Percentiles rank a stretch among this genome's conserved stretches.
These are phyloP conservation scores for Candida tallmaniae DNA, from an alignment of 805 yeast species.

Conservation along the genomic window DNA sequence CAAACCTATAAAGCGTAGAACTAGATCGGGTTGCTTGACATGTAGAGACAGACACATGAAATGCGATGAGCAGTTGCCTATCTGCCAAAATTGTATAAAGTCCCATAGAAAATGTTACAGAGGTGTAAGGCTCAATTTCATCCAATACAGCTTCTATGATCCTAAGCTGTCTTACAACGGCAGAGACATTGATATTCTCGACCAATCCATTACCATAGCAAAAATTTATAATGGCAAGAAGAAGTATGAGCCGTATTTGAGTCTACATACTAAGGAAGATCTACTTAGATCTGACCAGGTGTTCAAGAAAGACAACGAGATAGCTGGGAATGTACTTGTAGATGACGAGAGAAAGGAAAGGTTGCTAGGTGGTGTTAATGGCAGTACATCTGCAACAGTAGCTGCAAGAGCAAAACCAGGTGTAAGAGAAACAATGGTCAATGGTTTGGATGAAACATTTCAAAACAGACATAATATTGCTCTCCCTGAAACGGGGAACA, in stretches of 20 bases:
- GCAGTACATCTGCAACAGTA: conserved; percentile 5
- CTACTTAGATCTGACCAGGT: conserved; percentile 28
- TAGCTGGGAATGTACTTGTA: conserved; percentile 6
- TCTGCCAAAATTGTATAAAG: conserved; percentile 52
- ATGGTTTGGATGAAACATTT: neutral
- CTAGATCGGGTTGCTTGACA: conserved; percentile 52
- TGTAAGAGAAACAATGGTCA: conserved; percentile 3
- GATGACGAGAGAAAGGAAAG: conserved; percentile 6
- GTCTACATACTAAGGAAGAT: conserved; percentile 27
- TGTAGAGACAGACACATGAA: conserved; percentile 65
- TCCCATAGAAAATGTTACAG: conserved; percentile 45
- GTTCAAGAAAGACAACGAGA: conserved; percentile 12
- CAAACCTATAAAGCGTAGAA: conserved; percentile 25
- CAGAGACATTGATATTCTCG: conserved; percentile 23
- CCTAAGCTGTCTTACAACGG: conserved; percentile 17
- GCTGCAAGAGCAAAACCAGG: conserved; percentile 6
- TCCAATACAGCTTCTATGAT: conserved; percentile 36
- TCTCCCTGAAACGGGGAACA: neutral
- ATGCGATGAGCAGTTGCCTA: conserved; percentile 62
- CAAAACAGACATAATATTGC: neutral
- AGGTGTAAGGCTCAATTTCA: conserved; percentile 43
- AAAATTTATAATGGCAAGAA: conserved; percentile 33
- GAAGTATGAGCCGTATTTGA: conserved; percentile 27
- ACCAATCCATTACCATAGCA: conserved; percentile 41
- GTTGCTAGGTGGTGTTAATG: conserved; percentile 6